Conservation (phyloP, 495 filamentous ascomycete genomes). For the Penicillium robsamsonii region DNA sequence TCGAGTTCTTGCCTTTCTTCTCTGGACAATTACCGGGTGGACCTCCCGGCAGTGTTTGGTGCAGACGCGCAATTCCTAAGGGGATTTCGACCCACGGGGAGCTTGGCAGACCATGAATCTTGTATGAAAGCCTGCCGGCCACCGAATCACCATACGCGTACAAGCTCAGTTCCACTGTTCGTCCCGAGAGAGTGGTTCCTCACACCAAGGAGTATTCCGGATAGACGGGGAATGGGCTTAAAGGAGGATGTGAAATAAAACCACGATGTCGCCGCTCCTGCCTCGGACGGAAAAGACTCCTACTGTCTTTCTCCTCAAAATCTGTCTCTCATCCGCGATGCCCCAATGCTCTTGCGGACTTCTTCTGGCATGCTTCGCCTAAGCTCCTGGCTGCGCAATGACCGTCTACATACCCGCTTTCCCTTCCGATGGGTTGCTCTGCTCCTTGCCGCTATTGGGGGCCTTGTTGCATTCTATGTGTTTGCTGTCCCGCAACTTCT, state of each 20-base stretch:
- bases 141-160: slow-evolving; percentile 13
- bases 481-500: slow-evolving; percentile 32
- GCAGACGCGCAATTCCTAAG: slow-evolving; percentile 1
- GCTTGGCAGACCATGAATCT: slow-evolving; percentile 15
- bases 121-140: background rate
- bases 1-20: background rate
- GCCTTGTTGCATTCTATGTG: slow-evolving; percentile 20
- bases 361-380: slow-evolving; percentile 21
- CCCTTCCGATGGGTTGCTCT: slow-evolving; percentile 17
- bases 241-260: background rate
- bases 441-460: slow-evolving; percentile 15
- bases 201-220: slow-evolving; percentile 2
- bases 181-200: background rate
- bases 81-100: background rate
- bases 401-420: background rate
- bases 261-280: background rate
- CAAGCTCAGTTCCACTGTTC: slow-evolving; percentile 1
- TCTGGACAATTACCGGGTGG: background rate
- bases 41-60: background rate
- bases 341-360: slow-evolving; percentile 32
- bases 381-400: slow-evolving; percentile 21
- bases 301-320: background rate
- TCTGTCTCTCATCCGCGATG: slow-evolving; percentile 21
- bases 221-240: background rate
- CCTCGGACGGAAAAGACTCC: background rate